phyloP scores from a whole-genome alignment of 2,329 filamentous ascomycete species.

The Phaeosphaeriaceae sp. region DNA sequence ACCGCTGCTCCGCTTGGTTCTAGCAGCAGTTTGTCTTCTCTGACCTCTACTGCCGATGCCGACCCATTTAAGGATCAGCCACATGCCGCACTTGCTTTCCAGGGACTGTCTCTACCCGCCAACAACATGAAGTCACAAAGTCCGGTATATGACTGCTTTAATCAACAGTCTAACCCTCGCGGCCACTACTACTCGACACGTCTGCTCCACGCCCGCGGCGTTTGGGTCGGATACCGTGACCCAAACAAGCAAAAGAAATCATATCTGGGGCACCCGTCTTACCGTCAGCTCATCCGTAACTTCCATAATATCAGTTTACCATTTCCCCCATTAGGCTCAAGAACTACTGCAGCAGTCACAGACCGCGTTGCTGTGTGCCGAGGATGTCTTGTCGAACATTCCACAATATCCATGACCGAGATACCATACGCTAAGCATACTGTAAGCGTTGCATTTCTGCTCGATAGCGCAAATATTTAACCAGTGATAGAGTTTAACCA shows the following conservation, averaged over 20 bases:
- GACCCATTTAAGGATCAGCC: too few species aligned
- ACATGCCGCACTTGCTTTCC: too few species aligned
- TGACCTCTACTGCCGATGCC: too few species aligned
- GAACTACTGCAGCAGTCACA: constrained; percentile 1
- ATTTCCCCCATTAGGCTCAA: constrained; percentile 9
- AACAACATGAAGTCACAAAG: too few species aligned
- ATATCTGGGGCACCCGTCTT: constrained; percentile 21
- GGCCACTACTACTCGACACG: constrained; percentile 21
- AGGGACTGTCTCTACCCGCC: too few species aligned
- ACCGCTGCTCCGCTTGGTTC: too few species aligned
- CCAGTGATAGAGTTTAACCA: constrained; percentile 17
- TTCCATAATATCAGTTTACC: constrained; percentile 8
- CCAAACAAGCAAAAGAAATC: constrained; percentile 12
- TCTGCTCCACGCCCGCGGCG: constrained; percentile 18
- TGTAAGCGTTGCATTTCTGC: constrained; percentile 7
- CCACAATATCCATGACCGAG: constrained; percentile 21
- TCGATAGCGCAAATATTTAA: constrained; percentile 1
- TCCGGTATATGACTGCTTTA: constrained; percentile 17
- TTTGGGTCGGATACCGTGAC: constrained; percentile 33
- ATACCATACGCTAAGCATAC: constrained; percentile 12
- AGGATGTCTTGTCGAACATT: constrained; percentile 18
- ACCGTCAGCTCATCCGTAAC: constrained; percentile 16
- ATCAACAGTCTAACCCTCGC: constrained; percentile 2
- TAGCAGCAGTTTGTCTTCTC: too few species aligned
- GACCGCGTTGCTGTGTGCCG: constrained; percentile 26